Base-by-base conservation (phyloP, 805 yeast species). In the Yamadazyma tumulicola region DNA sequence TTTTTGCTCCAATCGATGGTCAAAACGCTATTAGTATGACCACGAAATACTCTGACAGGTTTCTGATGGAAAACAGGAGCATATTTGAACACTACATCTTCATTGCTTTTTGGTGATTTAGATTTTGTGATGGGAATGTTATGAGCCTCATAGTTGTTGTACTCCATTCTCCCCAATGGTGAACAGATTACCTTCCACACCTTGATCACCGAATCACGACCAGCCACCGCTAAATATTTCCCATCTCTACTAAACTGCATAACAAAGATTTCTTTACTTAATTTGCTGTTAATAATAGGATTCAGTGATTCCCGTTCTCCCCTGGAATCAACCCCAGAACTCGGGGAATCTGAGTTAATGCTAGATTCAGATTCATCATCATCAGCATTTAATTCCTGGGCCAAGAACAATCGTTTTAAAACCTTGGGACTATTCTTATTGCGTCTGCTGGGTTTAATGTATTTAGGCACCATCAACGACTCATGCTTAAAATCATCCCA, bases 1-100 rank as follows among this genome's bases (percentile, higher is more conserved):
- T 87, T 88, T 47, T 81, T 81, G 33, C 94, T 82, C 97, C 97
- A 89, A 48, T 85, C 85, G 21, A 89, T 51, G 8, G 84, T 76
- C n/a, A 86, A 55, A 11, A 91, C 70, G 39, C 86, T 83, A 29
- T 74, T 74, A 1, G 73, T 57, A 56, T 91, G 97, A 12, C 85
- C 93, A 26, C 54, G 57, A 42, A 77, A 82, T 10, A 70, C 70
- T 19, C 75, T 67, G 11, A 69, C 53, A 0, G 97, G 96, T 8
- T 52, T 54, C 3, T 78, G 74, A 43, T 79, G 81, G 54, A 89
- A 88, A 1, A 89, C 85, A 0, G 95, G 91, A 0, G 95, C 94
- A 47, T 72, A 74, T 6, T 64, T 54, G 35, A 44, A 61, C 7
- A 52, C 43, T 12, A 32, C 19, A n/a, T 41, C 48, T 16, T 40